A percentile compares a stretch with the other conserved stretches of the same genome.
Conservation (phyloP, 768 basidiomycete species). For the Phallus indusiatus region DNA sequence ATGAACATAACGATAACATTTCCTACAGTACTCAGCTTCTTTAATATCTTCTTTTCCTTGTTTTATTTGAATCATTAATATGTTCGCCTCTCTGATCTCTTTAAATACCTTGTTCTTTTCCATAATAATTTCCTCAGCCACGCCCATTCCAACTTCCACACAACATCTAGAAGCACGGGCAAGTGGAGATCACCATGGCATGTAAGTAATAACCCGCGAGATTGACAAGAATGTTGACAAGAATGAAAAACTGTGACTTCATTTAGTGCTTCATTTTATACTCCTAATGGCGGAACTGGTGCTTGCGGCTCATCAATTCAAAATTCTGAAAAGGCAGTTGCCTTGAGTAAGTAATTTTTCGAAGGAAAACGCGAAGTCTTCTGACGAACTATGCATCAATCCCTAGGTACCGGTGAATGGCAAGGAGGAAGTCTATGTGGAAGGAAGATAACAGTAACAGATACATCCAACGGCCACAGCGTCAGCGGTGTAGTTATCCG, state of each 20-base stretch:
- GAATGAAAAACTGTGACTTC: conserved; percentile 2
- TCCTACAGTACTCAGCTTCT: not conserved
- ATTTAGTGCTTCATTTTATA: conserved; percentile 32
- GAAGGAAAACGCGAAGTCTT: not conserved
- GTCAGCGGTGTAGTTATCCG: conserved; percentile 53
- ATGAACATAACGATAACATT: no score
- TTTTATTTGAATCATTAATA: not conserved
- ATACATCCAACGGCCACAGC: conserved; percentile 44
- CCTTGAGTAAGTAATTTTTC: conserved; percentile 20
- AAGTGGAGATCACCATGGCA: not conserved
- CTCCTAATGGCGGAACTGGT: conserved; percentile 27
- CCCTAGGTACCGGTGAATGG: not conserved
- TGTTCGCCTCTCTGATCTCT: not conserved
- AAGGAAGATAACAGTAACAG: conserved; percentile 50
- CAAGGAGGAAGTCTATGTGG: conserved; percentile 57
- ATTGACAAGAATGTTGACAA: not conserved
- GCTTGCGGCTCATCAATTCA: conserved; percentile 28
- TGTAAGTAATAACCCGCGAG: not conserved
- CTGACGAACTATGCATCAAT: not conserved
- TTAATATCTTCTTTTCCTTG: not conserved
- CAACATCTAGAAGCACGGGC: not conserved
- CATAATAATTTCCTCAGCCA: not conserved
- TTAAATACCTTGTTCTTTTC: not conserved
- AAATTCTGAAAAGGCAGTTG: conserved; percentile 34
- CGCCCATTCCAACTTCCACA: not conserved